phyloP scores from a whole-genome alignment of 441 rosid genomes.

The Populus hybrid region DNA sequence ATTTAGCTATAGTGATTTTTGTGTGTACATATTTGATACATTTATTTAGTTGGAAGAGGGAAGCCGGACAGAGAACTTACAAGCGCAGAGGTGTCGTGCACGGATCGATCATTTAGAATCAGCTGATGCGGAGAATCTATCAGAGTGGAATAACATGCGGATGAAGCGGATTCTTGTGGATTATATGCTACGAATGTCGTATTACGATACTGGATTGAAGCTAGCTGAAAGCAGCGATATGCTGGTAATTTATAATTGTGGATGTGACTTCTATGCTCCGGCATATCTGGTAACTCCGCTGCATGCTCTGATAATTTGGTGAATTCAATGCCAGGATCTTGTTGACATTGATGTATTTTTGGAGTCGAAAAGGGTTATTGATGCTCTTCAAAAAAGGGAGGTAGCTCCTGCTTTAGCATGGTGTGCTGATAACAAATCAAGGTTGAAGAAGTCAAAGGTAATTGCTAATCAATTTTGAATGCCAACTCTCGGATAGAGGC shows the following conservation, averaged over 20 bases:
- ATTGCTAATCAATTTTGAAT: constrained; percentile 11
- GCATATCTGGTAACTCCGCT: too few relatives aligned
- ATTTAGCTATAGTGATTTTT: not conserved
- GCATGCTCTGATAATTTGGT: not conserved
- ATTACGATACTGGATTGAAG: constrained; percentile 70
- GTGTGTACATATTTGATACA: not conserved
- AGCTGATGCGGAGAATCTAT: constrained; percentile 55
- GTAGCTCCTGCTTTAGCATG: constrained; percentile 85
- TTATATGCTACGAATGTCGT: constrained; percentile 88
- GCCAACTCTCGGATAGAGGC: not conserved
- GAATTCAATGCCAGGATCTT: constrained; percentile 61
- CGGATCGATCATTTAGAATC: constrained; percentile 87
- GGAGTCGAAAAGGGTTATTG: constrained; percentile 84
- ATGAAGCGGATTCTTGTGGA: constrained; percentile 87
- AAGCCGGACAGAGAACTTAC: constrained; percentile 61
- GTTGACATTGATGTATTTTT: constrained; percentile 88
- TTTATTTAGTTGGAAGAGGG: constrained; percentile 78
- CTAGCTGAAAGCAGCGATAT: constrained; percentile 71
- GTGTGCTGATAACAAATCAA: constrained; percentile 84
- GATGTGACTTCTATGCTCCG: too few relatives aligned
- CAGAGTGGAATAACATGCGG: constrained; percentile 69
- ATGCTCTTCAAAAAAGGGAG: constrained; percentile 78
- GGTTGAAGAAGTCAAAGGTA: constrained; percentile 93
- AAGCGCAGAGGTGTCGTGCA: constrained; percentile 85
- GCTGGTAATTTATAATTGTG: constrained; percentile 35